Base-by-base conservation (phyloP, 805 yeast species). In the Zygosaccharomyces gambellarensis region DNA sequence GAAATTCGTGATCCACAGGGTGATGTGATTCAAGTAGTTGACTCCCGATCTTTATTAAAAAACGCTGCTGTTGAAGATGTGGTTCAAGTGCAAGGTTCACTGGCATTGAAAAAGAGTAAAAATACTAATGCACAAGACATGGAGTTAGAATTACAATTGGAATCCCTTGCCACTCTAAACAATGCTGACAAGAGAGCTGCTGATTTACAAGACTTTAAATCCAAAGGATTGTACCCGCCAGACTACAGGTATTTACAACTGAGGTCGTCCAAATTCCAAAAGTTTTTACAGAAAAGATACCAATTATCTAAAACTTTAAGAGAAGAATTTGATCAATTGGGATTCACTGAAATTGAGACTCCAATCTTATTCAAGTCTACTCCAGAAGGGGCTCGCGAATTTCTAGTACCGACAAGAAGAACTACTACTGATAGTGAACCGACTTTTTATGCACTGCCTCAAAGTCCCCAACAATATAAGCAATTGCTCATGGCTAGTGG, bases 311-410 rank as follows among this genome's bases (percentile, higher is more conserved):
- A 69, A 21, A 54, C 71, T 12, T 64, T 80, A 1, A 70, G 89
- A 40, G 58, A 68, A 5, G 57, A 62, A 1, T 64, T 84, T 12
- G 74, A 74, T 36, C 47, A 58, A 0, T 57, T 67, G 17, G 69
- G 69, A 1, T 94, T 94, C 65, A 78, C 79, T 0, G 98, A 94
- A 62, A 76, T 94, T 27, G 99, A 92, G 64, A 94, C 99, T 0
- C 99, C 99, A 1, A 65, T 92, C 5, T 70, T 94, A 27, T 94
- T 94, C 75, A 90, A 94, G 62, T 87, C 96, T 1, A 94, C 99
- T 0, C 99, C 99, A 0, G 99, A 94, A 67, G 99, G 99, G 12
- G 99, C 99, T 1, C 75, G 95, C 34, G 99, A 94, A 68, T 94
- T 92, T 64, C 68, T 94, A 43, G 97, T 94, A 0, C 99, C 99